Base-by-base conservation (phyloP, 164 flowering plant genomes). In the Dillenia suffruticosa region DNA sequence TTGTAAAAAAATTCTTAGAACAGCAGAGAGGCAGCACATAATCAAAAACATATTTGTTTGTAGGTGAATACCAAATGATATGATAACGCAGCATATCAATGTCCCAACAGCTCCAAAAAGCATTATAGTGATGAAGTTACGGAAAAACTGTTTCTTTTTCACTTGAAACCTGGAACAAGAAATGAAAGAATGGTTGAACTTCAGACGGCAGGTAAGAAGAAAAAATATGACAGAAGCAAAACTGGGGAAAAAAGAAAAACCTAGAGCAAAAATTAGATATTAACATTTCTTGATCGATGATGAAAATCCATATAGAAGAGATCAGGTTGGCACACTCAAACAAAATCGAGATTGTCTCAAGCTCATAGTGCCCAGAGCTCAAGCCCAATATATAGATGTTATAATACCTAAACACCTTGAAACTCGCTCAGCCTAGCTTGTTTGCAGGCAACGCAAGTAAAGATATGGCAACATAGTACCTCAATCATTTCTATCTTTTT, bases 81-180 rank as follows among this genome's bases (percentile, higher is more conserved):
- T 86, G 56, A 88, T 74, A 58, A 48, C 32, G 59, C 79, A 83
- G 12, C 88, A 88, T 69, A 90, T 78, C 59, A 90, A 68, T 65
- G 95, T 84, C 9, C 97, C 97, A 76, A 85, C 60, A 47, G 91
- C 97, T 52, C 97, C 97, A 82, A 88, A 90, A 63, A 85, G 47
- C 78, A 72, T 75, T 62, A 90, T 88, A 9, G 84, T 86, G 14
- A 73, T 77, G 65, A 90, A 88, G 62, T 90, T 90, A 11, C 82
- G 85, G 61, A 90, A 90, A 69, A 90, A 88, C 51, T 86, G 95
- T 74, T 90, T 90, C 85, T 90, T 88, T 68, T 88, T 88, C 66
- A 90, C 95, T 72, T 90, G 95, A 75, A 90, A 90, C 77, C 97
- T 90, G 81, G 47, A n/a, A 61, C 15, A 50, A 19, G 26, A 40